Conservation (phyloP, 768 basidiomycete species). For the Pleurotus cornucopiae region DNA sequence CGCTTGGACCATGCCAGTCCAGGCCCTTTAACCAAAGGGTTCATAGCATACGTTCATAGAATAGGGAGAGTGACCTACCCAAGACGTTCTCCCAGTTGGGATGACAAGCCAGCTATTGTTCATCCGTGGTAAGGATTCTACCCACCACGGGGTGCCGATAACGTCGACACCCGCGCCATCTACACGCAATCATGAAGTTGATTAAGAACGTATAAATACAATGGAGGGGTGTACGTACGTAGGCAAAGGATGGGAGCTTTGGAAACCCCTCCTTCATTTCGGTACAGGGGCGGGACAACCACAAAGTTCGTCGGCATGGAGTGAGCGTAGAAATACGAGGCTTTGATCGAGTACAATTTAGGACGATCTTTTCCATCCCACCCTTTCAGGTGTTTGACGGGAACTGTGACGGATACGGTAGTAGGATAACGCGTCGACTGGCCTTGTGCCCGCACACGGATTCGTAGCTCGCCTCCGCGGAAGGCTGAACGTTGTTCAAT, state of each 20-base stretch:
- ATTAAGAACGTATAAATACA: not conserved
- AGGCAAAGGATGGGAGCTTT: conserved; percentile 57
- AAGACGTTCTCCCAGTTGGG: conserved; percentile 81
- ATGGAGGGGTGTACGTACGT: conserved; percentile 37
- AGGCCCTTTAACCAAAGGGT: conserved; percentile 51
- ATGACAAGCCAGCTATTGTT: conserved; percentile 68
- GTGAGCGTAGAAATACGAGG: conserved; percentile 53
- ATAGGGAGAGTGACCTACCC: conserved; percentile 43
- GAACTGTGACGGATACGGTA: conserved; percentile 32
- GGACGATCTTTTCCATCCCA: conserved; percentile 32
- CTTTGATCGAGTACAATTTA: conserved; percentile 35
- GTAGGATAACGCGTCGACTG: conserved; percentile 18
- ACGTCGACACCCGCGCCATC: conserved; percentile 89
- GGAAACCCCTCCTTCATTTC: conserved; percentile 18
- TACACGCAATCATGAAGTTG: conserved; percentile 20
- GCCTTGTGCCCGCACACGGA: conserved; percentile 37
- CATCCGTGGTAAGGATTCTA: conserved; percentile 55
- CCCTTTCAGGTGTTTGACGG: conserved; percentile 38
- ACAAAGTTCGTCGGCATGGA: conserved; percentile 56
- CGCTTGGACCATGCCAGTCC: conserved; percentile 90
- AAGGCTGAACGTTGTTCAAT: conserved; percentile 40
- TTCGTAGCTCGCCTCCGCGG: conserved; percentile 20
- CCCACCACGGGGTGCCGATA: conserved; percentile 51
- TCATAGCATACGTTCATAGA: not conserved
- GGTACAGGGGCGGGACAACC: conserved; percentile 49